Percentiles rank a stretch among this genome's conserved stretches.
Evolutionary conservation across 192 early-diverging fungal species (phyloP).

Genomic region (Coemansia sp.): DNA sequence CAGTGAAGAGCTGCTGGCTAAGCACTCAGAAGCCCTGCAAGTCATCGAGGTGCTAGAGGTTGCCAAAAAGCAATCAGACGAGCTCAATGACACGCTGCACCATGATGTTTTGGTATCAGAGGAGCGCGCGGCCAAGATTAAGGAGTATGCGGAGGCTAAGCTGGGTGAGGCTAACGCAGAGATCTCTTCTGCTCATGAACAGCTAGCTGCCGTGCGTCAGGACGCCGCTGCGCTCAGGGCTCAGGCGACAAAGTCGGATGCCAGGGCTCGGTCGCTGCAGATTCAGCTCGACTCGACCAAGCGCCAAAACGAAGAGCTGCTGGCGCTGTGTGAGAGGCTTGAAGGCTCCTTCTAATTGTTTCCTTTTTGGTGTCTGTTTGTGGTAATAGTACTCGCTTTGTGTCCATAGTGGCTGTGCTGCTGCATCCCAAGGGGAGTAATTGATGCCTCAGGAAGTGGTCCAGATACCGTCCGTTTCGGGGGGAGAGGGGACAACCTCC

Average conservation of each 20-base stretch:
- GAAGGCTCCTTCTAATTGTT: background rate
- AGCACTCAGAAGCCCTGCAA: slow-evolving; percentile 21
- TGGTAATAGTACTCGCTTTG: background rate
- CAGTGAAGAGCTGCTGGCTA: slow-evolving; percentile 15
- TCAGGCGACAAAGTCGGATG: slow-evolving; percentile 26
- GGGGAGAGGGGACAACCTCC: background rate
- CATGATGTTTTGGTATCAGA: slow-evolving; percentile 35
- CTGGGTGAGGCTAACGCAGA: slow-evolving; percentile 28
- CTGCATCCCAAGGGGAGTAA: background rate
- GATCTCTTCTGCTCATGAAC: slow-evolving; percentile 17
- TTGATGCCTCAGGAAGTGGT: background rate
- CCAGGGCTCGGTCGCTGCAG: slow-evolving; percentile 26
- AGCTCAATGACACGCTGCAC: slow-evolving; percentile 19
- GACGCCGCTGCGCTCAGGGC: slow-evolving; percentile 14
- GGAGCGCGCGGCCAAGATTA: slow-evolving; percentile 32
- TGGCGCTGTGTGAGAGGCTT: slow-evolving; percentile 24
- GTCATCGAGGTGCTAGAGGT: slow-evolving; percentile 11
- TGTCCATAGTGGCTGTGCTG: background rate
- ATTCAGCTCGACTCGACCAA: slow-evolving; percentile 43
- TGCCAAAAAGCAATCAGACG: slow-evolving; percentile 23
- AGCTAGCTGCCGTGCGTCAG: slow-evolving; percentile 15
- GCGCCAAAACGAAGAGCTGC: slow-evolving; percentile 45
- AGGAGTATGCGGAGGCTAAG: slow-evolving; percentile 31
- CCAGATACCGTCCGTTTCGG: background rate
- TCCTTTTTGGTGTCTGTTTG: background rate